Evolutionary conservation across 352 stramenopile genomes (phyloP).

Genomic region (Phytophthora constricta): DNA sequence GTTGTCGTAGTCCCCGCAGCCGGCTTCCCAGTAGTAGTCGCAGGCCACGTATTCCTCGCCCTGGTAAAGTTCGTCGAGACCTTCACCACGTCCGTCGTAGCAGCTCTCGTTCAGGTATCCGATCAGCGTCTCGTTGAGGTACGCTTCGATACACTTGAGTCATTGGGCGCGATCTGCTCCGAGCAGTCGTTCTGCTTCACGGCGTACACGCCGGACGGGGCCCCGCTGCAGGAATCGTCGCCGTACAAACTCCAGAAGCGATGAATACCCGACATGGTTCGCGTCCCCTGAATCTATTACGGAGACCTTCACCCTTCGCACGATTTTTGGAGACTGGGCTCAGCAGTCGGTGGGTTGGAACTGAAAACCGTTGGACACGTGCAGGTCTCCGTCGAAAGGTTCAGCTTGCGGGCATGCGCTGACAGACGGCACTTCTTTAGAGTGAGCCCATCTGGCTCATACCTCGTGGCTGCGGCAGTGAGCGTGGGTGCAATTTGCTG

Average conservation of each 20-base stretch:
- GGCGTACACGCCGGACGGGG: conserved; percentile 6
- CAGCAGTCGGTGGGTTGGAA: too few species aligned
- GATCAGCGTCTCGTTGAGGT: neutral
- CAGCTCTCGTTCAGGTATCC: neutral
- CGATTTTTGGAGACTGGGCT: neutral
- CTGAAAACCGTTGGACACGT: too few species aligned
- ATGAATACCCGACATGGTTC: conserved; percentile 3
- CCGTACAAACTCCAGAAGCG: conserved; percentile 20
- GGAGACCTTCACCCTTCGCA: too few species aligned
- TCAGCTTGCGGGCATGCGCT: too few species aligned
- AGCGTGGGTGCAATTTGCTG: too few species aligned
- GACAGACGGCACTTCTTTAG: too few species aligned
- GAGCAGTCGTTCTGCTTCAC: neutral
- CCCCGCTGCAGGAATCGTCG: conserved; percentile 5
- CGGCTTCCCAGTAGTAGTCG: neutral
- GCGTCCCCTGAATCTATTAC: too few species aligned
- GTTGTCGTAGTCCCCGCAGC: neutral
- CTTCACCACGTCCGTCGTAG: neutral
- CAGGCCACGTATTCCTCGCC: neutral
- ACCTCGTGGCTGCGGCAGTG: too few species aligned
- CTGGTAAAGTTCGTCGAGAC: neutral
- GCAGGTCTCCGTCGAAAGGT: too few species aligned
- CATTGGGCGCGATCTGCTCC: neutral
- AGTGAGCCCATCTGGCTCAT: too few species aligned
- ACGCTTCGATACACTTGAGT: neutral